phyloP scores from a whole-genome alignment of 352 stramenopile genomes.

The Thalassiosira mediterranea region DNA sequence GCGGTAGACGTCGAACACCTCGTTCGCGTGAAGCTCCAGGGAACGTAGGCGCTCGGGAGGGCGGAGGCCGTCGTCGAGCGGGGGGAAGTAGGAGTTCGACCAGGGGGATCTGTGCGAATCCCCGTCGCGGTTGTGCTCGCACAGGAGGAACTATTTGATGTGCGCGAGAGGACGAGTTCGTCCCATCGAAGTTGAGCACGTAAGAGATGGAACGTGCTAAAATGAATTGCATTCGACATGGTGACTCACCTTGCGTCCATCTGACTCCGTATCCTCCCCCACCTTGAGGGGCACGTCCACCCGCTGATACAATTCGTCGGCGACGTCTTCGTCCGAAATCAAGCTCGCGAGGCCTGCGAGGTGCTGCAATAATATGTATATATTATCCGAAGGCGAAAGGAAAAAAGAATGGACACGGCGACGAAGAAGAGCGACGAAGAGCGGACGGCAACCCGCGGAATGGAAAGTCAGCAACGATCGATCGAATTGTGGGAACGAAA shows the following conservation, averaged over 20 bases:
- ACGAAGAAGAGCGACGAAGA: too few species aligned
- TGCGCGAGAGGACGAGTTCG: neutral
- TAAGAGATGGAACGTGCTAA: neutral
- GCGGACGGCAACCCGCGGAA: too few species aligned
- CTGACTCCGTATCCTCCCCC: constrained; percentile 4
- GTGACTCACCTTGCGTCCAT: constrained; percentile 23
- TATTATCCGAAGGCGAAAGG: neutral
- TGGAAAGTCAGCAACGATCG: too few species aligned
- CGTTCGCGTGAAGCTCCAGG: constrained; percentile 92
- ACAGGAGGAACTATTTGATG: constrained; percentile 86
- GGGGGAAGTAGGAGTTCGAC: constrained; percentile 90
- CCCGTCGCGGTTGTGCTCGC: constrained; percentile 94
- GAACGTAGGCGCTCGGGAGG: constrained; percentile 88
- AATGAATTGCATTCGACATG: neutral
- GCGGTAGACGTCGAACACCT: constrained; percentile 96
- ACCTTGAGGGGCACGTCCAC: constrained; percentile 37
- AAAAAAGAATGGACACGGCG: neutral
- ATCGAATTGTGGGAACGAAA: too few species aligned
- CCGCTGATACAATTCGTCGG: constrained; percentile 38
- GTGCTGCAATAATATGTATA: constrained; percentile 6
- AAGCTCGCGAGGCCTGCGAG: constrained; percentile 15
- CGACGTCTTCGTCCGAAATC: constrained; percentile 31
- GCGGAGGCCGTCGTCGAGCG: constrained; percentile 87
- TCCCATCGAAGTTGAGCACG: neutral
- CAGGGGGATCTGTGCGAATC: constrained; percentile 92